These are phyloP conservation scores for Fraxinus excelsior DNA, from an alignment of 257 asterid genomes.

Conservation along the genomic window DNA sequence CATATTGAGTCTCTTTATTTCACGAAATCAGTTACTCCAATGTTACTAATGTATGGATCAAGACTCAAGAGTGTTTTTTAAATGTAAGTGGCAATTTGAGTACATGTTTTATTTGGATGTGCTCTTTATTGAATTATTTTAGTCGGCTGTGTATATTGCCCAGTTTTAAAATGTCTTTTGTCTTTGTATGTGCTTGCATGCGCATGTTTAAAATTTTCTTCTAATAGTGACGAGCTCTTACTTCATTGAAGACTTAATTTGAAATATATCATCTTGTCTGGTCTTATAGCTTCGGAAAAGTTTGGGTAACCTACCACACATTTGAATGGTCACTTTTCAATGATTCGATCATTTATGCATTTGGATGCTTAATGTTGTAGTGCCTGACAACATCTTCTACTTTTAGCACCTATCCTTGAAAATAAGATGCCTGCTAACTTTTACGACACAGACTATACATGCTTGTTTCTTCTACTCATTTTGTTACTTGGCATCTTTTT, in stretches of 20 bases:
- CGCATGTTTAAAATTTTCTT: neutral
- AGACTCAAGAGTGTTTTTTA: neutral
- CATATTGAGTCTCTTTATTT: neutral
- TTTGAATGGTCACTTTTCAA: neutral
- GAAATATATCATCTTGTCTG: neutral
- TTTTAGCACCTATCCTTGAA: neutral
- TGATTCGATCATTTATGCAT: neutral
- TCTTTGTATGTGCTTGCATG: neutral
- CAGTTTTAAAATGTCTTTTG: neutral
- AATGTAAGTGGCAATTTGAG: neutral
- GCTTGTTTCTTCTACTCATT: no score
- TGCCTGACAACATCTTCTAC: neutral
- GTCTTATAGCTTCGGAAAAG: neutral
- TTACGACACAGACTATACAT: neutral
- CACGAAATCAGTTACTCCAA: neutral
- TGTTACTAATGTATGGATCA: neutral
- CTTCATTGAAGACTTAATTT: neutral
- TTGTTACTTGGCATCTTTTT: neutral
- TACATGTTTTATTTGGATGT: neutral
- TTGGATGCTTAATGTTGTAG: neutral
- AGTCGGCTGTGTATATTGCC: neutral
- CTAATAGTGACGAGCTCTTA: neutral
- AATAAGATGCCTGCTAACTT: neutral
- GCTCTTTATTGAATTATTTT: neutral
- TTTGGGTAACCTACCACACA: constrained; percentile 1